A percentile compares a stretch with the other conserved stretches of the same genome.
These are phyloP conservation scores for Guyanaporus albipodus DNA, from an alignment of 768 basidiomycete genomes.

Conservation along the genomic window DNA sequence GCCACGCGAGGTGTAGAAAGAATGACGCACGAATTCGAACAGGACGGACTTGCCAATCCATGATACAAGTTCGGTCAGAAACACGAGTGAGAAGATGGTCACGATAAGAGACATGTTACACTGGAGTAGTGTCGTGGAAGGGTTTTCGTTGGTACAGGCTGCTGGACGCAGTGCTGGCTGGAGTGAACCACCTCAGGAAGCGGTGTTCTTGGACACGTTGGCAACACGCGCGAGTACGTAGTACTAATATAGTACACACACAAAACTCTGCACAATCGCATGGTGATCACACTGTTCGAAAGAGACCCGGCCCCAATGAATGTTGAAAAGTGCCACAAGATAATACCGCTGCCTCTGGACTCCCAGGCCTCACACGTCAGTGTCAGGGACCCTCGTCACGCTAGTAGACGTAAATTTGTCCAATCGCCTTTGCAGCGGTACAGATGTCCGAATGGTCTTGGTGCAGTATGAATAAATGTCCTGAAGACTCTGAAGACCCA, in stretches of 20 bases:
- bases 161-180: not conserved
- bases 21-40: slow-evolving; percentile 66
- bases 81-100: slow-evolving; percentile 77
- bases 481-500: not conserved
- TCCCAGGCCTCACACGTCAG: no score
- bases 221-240: no score
- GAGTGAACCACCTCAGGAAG: not conserved
- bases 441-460: no score
- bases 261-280: no score
- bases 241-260: no score
- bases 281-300: no score
- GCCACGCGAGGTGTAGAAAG: not conserved
- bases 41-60: slow-evolving; percentile 89
- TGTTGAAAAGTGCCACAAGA: no score
- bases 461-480: not conserved
- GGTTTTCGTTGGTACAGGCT: not conserved
- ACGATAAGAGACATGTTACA: slow-evolving; percentile 70
- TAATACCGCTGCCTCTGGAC: no score
- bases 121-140: not conserved
- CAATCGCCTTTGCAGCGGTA: not conserved
- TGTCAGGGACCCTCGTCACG: no score
- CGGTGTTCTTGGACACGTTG: slow-evolving; percentile 14
- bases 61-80: slow-evolving; percentile 77
- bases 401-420: not conserved
- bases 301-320: no score